These are phyloP conservation scores for Mycena leptocephala DNA, from an alignment of 768 basidiomycete species.

Conservation along the genomic window DNA sequence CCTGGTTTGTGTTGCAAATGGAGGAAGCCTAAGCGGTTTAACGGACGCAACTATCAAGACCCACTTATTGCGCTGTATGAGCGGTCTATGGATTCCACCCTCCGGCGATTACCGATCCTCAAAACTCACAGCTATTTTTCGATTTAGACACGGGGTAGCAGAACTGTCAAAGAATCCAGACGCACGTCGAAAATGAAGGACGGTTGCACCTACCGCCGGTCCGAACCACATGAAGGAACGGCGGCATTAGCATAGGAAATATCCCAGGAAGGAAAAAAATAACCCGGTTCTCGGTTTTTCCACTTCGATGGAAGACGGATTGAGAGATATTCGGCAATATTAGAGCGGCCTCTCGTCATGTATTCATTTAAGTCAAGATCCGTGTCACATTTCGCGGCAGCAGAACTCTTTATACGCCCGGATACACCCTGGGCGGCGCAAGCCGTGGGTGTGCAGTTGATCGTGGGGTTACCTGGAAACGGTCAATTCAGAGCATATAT, in stretches of 20 bases:
- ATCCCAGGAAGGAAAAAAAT: neutral
- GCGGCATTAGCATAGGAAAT: neutral
- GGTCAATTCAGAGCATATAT: neutral
- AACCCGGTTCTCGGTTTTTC: neutral
- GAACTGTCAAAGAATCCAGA: neutral
- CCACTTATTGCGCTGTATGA: too few species aligned
- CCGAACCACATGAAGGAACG: neutral
- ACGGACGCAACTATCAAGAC: too few species aligned
- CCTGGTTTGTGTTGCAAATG: too few species aligned
- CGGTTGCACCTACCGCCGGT: neutral
- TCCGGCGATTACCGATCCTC: too few species aligned
- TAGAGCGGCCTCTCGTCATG: neutral
- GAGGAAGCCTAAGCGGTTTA: too few species aligned
- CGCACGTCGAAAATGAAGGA: neutral
- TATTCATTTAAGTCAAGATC: neutral
- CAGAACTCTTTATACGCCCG: neutral
- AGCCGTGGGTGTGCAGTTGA: neutral
- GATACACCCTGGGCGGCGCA: neutral
- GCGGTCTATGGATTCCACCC: too few species aligned
- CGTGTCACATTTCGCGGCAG: neutral
- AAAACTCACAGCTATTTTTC: too few species aligned
- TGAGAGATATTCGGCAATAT: neutral
- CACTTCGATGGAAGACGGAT: neutral
- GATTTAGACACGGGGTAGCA: neutral
- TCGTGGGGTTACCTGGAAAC: neutral